A percentile compares a stretch with the other conserved stretches of the same genome.
These are phyloP conservation scores for Alternaria solani DNA, from an alignment of 2,329 filamentous ascomycete genomes.

Conservation along the genomic window DNA sequence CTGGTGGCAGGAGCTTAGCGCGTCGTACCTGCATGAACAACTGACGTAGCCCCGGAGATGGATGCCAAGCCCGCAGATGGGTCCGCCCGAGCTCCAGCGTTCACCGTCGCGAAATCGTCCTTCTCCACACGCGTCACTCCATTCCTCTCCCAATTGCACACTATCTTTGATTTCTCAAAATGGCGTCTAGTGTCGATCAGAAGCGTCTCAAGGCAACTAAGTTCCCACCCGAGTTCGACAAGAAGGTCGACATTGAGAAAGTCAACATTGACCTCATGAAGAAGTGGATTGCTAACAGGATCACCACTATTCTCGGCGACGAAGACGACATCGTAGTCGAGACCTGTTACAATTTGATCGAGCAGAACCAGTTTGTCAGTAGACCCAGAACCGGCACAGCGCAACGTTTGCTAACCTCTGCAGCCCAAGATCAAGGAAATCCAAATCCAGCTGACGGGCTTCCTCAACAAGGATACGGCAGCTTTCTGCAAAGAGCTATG, in stretches of 20 bases:
- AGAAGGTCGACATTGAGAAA: conserved; percentile 97
- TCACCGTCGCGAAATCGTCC: conserved; percentile 10
- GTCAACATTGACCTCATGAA: conserved; percentile 98
- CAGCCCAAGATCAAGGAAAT: conserved; percentile 95
- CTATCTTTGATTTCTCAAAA: conserved; percentile 47
- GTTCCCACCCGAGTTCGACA: conserved; percentile 90
- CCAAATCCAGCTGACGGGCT: conserved; percentile 93
- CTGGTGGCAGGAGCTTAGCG: conserved; percentile 11
- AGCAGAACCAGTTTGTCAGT: conserved; percentile 79
- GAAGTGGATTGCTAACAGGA: conserved; percentile 93
- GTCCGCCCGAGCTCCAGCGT: conserved; percentile 20
- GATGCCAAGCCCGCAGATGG: conserved; percentile 21
- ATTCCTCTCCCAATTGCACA: conserved; percentile 2
- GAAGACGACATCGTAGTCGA: conserved; percentile 98
- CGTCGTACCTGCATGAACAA: conserved; percentile 23
- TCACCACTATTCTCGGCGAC: conserved; percentile 85
- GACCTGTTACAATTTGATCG: conserved; percentile 73
- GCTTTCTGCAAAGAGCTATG: conserved; percentile 93
- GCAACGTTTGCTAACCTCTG: conserved; percentile 23
- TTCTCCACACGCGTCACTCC: conserved; percentile 9
- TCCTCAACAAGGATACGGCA: conserved; percentile 90
- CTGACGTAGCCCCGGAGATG: conserved; percentile 23
- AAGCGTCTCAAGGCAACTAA: conserved; percentile 91
- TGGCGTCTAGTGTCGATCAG: conserved; percentile 86
- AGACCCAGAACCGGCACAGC: neutral